A percentile compares a stretch with the other conserved stretches of the same genome.
phyloP scores from a whole-genome alignment of 2,329 filamentous ascomycete genomes.

The Trichoderma harzianum region DNA sequence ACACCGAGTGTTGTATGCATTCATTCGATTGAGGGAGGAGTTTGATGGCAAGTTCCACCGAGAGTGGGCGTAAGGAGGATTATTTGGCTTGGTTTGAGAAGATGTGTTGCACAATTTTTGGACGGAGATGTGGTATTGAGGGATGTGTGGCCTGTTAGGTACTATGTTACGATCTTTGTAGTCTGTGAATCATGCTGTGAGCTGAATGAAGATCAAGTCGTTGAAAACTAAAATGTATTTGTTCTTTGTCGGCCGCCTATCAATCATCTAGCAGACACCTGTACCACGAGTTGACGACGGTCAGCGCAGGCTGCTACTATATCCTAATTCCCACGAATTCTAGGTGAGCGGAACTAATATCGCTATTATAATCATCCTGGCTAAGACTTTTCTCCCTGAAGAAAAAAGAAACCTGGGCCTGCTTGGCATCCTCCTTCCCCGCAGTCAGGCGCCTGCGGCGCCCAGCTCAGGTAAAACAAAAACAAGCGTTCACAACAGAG shows the following conservation, averaged over 20 bases:
- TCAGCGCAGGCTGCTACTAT: not conserved
- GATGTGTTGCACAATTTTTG: not conserved
- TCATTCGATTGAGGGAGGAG: constrained; percentile 53
- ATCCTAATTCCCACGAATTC: not conserved
- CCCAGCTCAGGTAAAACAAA: too few relatives aligned
- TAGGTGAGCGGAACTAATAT: too few relatives aligned
- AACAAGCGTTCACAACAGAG: too few relatives aligned
- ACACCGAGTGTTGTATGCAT: constrained; percentile 56
- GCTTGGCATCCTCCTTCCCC: too few relatives aligned
- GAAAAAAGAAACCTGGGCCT: too few relatives aligned
- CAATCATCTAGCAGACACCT: not conserved
- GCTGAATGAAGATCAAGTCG: not conserved
- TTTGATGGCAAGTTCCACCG: constrained; percentile 63
- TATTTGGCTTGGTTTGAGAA: not conserved
- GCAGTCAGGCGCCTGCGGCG: too few relatives aligned
- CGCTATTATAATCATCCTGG: too few relatives aligned
- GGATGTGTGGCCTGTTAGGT: not conserved
- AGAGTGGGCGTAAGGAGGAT: constrained; percentile 46
- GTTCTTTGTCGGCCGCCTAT: not conserved
- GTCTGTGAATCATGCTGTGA: not conserved
- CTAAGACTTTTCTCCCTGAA: too few relatives aligned
- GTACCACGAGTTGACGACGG: not conserved
- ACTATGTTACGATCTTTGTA: not conserved
- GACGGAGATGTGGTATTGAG: not conserved
- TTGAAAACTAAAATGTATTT: not conserved